Percentiles rank a stretch among this genome's conserved stretches.
Conservation (phyloP, 108 stramenopile genomes). For the Stephanodiscus minutulus region DNA sequence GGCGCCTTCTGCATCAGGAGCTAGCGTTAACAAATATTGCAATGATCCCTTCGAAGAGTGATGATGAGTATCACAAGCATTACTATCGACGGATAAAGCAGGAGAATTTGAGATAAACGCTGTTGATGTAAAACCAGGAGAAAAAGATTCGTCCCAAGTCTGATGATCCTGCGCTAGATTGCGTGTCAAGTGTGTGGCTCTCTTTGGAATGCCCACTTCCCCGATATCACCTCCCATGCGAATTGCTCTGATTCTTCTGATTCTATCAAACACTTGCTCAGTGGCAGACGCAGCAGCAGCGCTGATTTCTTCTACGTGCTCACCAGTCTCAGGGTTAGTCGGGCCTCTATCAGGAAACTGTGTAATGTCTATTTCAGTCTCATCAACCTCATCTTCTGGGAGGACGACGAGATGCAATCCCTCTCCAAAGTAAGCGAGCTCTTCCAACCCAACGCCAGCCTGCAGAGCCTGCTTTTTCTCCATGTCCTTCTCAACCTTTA, state of each 20-base stretch:
- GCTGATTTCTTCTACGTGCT: constrained; percentile 58
- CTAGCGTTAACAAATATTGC: constrained; percentile 56
- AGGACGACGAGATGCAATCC: constrained; percentile 71
- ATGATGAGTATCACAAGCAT: constrained; percentile 41
- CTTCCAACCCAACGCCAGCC: constrained; percentile 59
- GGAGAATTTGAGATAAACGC: constrained; percentile 12
- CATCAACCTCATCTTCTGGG: constrained; percentile 57
- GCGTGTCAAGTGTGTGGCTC: constrained; percentile 12
- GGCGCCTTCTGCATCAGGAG: constrained; percentile 62
- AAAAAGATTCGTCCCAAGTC: constrained; percentile 4
- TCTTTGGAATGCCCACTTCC: constrained; percentile 22
- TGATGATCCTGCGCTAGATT: constrained; percentile 10
- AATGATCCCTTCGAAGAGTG: constrained; percentile 43
- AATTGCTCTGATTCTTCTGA: constrained; percentile 50
- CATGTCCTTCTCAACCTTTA: constrained; percentile 61
- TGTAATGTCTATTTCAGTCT: constrained; percentile 30
- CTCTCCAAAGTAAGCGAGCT: constrained; percentile 59
- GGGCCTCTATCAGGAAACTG: constrained; percentile 51
- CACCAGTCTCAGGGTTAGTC: constrained; percentile 55
- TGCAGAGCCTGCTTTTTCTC: constrained; percentile 66
- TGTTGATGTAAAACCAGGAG: constrained; percentile 1
- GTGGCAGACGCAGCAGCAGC: constrained; percentile 70
- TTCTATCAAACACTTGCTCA: constrained; percentile 70
- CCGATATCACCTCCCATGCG: constrained; percentile 19
- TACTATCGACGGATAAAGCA: constrained; percentile 29